Percentiles rank a stretch among this genome's conserved stretches.
phyloP scores from a whole-genome alignment of 2,329 filamentous ascomycete species.

The Aureobasidium sp. region DNA sequence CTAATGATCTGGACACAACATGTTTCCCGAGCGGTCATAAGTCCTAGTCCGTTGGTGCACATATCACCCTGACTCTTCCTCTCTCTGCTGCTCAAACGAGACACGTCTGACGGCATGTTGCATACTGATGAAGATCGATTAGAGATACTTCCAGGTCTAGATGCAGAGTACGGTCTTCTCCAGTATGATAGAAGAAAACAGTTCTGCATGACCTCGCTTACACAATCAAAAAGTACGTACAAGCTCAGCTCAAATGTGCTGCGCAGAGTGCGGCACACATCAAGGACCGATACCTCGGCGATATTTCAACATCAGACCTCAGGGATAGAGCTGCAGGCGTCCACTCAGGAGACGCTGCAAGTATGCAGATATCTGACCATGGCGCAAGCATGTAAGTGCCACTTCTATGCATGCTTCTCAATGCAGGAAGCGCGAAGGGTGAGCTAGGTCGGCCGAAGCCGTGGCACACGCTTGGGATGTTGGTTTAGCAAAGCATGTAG shows the following conservation, averaged over 20 bases:
- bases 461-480: too few species aligned
- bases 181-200: too few species aligned
- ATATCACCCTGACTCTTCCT: neutral
- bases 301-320: too few species aligned
- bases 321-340: neutral
- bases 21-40: neutral
- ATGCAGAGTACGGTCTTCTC: too few species aligned
- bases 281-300: too few species aligned
- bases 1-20: neutral
- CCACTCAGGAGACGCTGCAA: neutral
- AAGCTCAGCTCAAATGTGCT: too few species aligned
- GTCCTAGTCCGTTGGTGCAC: neutral
- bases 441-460: neutral
- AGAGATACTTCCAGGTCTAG: too few species aligned
- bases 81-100: neutral
- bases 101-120: neutral
- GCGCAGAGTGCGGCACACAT: too few species aligned
- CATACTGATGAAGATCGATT: neutral
- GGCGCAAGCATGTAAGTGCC: conserved; percentile 2
- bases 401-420: neutral
- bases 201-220: too few species aligned
- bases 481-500: neutral
- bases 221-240: too few species aligned
- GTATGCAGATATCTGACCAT: conserved; percentile 7
- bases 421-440: conserved; percentile 1